phyloP scores from a whole-genome alignment of 306 rosid species.

The Potentilla sterilis region DNA sequence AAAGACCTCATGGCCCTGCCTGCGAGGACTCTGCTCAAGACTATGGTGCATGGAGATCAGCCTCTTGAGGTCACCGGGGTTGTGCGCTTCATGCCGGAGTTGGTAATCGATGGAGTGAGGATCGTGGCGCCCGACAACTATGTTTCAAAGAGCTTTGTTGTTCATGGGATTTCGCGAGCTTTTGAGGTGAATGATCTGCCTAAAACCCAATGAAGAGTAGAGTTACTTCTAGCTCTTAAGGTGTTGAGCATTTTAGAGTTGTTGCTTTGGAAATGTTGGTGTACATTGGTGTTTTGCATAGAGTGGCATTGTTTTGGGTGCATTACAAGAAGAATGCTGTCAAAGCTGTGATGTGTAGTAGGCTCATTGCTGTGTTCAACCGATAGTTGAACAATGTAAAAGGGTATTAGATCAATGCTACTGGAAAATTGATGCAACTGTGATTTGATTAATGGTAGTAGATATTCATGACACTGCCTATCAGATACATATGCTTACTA shows the following conservation, averaged over 20 bases:
- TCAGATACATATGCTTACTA: not conserved
- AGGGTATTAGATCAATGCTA: not conserved
- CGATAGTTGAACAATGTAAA: not conserved
- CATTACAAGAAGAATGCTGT: not conserved
- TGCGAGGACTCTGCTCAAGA: constrained; percentile 37
- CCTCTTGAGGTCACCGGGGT: constrained; percentile 48
- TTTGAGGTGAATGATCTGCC: constrained; percentile 33
- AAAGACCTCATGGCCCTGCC: constrained; percentile 46
- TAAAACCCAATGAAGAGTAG: not conserved
- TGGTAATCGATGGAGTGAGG: constrained; percentile 51
- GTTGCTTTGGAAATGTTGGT: not conserved
- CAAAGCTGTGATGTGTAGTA: not conserved
- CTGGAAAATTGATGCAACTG: not conserved
- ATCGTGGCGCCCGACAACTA: constrained; percentile 57
- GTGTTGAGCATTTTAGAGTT: not conserved
- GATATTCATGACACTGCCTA: not conserved
- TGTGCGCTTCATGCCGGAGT: constrained; percentile 26
- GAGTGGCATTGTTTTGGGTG: not conserved
- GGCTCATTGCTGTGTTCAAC: not conserved
- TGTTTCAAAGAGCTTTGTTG: constrained; percentile 43
- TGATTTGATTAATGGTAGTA: too few relatives aligned
- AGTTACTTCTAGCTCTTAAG: not conserved
- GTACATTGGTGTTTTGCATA: not conserved
- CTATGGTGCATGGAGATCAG: constrained; percentile 32
- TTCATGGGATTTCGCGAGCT: constrained; percentile 79